Conservation (phyloP, 768 basidiomycete species). For the Lyophyllum decastes region DNA sequence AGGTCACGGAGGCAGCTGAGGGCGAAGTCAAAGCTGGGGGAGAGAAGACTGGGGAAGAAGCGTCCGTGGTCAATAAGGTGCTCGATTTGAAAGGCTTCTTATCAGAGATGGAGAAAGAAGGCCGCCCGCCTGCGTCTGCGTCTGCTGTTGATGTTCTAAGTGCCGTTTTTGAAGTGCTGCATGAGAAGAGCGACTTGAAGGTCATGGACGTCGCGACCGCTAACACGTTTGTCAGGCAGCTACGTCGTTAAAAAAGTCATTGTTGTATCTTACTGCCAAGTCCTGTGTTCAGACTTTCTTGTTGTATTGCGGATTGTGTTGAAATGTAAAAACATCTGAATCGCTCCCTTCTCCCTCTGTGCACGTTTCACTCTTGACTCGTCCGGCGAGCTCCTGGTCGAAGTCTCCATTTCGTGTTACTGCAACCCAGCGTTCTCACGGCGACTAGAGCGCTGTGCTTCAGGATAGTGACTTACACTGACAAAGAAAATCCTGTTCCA, state of each 20-base stretch:
- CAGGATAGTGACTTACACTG: too few relatives aligned
- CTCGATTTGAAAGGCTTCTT: conserved; percentile 20
- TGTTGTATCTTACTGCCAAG: background rate
- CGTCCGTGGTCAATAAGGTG: background rate
- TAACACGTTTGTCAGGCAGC: background rate
- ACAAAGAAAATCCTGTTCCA: too few relatives aligned
- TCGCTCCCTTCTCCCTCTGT: too few relatives aligned
- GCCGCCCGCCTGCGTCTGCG: conserved; percentile 18
- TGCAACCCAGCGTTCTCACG: too few relatives aligned
- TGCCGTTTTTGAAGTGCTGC: conserved; percentile 8
- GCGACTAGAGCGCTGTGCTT: too few relatives aligned
- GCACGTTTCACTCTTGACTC: too few relatives aligned
- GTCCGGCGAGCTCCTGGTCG: too few relatives aligned
- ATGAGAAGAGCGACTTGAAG: background rate
- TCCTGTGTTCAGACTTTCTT: too few relatives aligned
- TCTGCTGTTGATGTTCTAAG: conserved; percentile 17
- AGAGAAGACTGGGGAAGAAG: background rate
- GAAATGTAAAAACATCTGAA: too few relatives aligned
- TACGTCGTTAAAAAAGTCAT: background rate
- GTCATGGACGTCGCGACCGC: background rate
- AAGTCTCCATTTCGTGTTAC: too few relatives aligned
- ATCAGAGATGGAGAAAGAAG: conserved; percentile 22
- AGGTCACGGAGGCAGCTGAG: background rate
- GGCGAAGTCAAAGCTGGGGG: background rate
- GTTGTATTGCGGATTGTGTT: too few relatives aligned